Evolutionary conservation across 192 early-diverging fungal species (phyloP).

Genomic region (Linnemannia exigua): DNA sequence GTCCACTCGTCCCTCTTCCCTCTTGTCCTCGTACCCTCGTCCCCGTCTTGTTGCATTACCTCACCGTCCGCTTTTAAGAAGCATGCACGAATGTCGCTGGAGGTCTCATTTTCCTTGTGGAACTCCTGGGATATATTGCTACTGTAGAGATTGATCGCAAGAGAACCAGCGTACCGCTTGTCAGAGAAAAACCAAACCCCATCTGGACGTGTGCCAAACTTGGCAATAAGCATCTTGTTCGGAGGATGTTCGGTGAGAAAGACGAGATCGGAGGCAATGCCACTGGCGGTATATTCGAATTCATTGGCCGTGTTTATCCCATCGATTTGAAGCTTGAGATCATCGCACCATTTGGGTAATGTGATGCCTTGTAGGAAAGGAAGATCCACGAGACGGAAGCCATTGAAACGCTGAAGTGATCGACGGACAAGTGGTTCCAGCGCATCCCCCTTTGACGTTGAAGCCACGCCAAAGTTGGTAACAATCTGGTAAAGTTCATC

Average conservation of each 20-base stretch:
- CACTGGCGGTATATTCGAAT: neutral
- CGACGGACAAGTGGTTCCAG: slow-evolving; percentile 39
- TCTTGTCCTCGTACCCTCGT: too few relatives aligned
- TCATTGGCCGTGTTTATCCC: neutral
- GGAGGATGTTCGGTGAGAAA: slow-evolving; percentile 33
- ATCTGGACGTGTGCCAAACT: too few relatives aligned
- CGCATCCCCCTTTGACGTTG: slow-evolving; percentile 10
- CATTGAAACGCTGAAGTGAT: slow-evolving; percentile 41
- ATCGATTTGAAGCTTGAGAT: slow-evolving; percentile 43
- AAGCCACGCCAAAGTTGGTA: too few relatives aligned
- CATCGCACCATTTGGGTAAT: slow-evolving; percentile 32
- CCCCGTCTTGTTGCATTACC: too few relatives aligned
- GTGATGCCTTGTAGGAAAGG: slow-evolving; percentile 29
- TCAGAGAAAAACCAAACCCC: too few relatives aligned
- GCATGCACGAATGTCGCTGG: too few relatives aligned
- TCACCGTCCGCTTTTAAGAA: too few relatives aligned
- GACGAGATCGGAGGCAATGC: slow-evolving; percentile 9
- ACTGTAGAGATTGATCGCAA: slow-evolving; percentile 38
- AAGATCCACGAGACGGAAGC: slow-evolving; percentile 33
- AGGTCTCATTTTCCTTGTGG: too few relatives aligned
- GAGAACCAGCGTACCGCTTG: slow-evolving; percentile 26
- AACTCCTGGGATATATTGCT: too few relatives aligned
- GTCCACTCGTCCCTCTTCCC: too few relatives aligned
- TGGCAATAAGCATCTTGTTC: slow-evolving; percentile 24
- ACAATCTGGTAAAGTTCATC: too few relatives aligned